phyloP scores from a whole-genome alignment of 306 rosid genomes.

The Quercus ilex region DNA sequence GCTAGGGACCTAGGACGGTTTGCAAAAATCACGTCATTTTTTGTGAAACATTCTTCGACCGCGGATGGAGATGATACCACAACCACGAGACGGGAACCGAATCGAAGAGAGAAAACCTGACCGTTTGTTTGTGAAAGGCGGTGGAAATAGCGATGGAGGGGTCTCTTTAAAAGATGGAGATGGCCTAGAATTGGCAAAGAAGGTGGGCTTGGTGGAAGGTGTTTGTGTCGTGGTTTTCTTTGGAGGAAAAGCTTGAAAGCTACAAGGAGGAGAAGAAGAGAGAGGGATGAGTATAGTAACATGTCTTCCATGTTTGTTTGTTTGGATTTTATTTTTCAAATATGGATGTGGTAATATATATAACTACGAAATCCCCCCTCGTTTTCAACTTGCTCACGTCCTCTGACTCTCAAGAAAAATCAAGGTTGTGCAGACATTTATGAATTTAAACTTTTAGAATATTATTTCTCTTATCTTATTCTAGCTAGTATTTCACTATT shows the following conservation, averaged over 20 bases:
- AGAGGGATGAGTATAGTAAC: background rate
- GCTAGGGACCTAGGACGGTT: constrained; percentile 28
- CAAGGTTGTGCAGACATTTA: too few relatives aligned
- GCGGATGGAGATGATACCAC: constrained; percentile 46
- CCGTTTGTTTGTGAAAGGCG: constrained; percentile 44
- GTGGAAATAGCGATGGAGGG: constrained; percentile 28
- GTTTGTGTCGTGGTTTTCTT: constrained; percentile 5
- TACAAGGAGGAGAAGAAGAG: constrained; percentile 7
- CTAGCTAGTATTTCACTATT: too few relatives aligned
- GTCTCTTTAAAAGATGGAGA: constrained; percentile 43
- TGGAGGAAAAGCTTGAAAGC: constrained; percentile 22
- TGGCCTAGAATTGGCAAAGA: constrained; percentile 57
- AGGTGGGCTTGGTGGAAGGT: constrained; percentile 54
- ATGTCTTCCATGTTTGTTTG: background rate
- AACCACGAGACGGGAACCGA: constrained; percentile 29
- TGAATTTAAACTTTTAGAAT: too few relatives aligned
- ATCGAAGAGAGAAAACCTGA: constrained; percentile 23
- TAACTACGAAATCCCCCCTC: too few relatives aligned
- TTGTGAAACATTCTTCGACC: constrained; percentile 67
- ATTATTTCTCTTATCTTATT: too few relatives aligned
- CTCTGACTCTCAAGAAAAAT: too few relatives aligned
- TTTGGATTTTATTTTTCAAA: too few relatives aligned
- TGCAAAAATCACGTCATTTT: constrained; percentile 55
- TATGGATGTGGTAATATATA: too few relatives aligned
- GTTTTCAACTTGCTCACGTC: too few relatives aligned